Evolutionary conservation across 495 filamentous ascomycete genomes (phyloP).

Genomic region (Penicillium psychrofluorescens): DNA sequence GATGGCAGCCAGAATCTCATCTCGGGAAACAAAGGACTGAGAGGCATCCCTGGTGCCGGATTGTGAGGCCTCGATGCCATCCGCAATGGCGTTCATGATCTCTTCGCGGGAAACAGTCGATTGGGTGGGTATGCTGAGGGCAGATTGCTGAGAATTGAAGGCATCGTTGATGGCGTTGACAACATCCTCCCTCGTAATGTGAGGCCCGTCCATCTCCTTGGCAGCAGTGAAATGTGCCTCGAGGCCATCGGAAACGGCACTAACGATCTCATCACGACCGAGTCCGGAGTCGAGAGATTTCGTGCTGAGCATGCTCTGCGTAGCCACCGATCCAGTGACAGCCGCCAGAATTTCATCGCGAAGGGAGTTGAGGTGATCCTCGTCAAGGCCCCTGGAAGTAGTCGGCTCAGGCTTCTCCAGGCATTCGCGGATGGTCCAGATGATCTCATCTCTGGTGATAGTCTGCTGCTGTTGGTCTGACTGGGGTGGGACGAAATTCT

Average conservation of each 20-base stretch:
- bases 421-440: slow-evolving; percentile 68
- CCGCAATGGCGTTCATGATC: slow-evolving; percentile 38
- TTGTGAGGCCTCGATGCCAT: slow-evolving; percentile 38
- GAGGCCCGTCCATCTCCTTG: slow-evolving; percentile 28
- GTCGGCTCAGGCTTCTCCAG: slow-evolving; percentile 31
- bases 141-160: slow-evolving; percentile 39
- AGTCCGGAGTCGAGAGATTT: slow-evolving; percentile 42
- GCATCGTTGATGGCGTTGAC: slow-evolving; percentile 50
- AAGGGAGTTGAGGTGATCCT: slow-evolving; percentile 25
- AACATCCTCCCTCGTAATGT: slow-evolving; percentile 42
- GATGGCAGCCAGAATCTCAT: slow-evolving; percentile 45
- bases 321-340: slow-evolving; percentile 27
- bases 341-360: slow-evolving; percentile 36
- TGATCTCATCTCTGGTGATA: slow-evolving; percentile 72
- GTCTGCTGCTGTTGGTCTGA: slow-evolving; percentile 56
- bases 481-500: slow-evolving; percentile 65
- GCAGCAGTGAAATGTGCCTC: slow-evolving; percentile 32
- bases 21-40: slow-evolving; percentile 16
- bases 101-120: slow-evolving; percentile 38
- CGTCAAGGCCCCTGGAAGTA: slow-evolving; percentile 8
- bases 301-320: slow-evolving; percentile 40
- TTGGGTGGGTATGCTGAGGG: slow-evolving; percentile 14
- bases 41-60: slow-evolving; percentile 16
- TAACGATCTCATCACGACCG: slow-evolving; percentile 38
- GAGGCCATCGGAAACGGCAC: slow-evolving; percentile 35